Percentiles rank a stretch among this genome's conserved stretches.
Evolutionary conservation across 2,329 filamentous ascomycete genomes (phyloP).

Genomic region (Colletotrichum sojae): DNA sequence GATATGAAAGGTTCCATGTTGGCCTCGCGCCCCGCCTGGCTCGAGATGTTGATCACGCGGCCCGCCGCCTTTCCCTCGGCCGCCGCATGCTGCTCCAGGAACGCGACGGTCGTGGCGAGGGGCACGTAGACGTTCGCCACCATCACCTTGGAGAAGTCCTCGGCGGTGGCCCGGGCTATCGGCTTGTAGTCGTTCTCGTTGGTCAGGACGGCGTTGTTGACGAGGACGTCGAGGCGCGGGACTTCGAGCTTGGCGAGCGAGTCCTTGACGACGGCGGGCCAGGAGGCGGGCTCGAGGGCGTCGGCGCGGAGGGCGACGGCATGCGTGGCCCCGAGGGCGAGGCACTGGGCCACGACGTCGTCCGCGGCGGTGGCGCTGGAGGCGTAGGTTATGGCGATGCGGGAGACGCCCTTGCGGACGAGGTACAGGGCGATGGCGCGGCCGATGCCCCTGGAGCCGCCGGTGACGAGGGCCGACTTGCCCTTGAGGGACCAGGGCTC

Average conservation of each 20-base stretch:
- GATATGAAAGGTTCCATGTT: not conserved
- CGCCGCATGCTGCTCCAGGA: constrained; percentile 45
- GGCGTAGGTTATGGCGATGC: constrained; percentile 24
- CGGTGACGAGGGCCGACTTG: constrained; percentile 25
- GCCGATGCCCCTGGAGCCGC: constrained; percentile 20
- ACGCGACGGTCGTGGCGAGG: constrained; percentile 50
- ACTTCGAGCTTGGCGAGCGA: not conserved
- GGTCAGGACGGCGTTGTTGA: constrained; percentile 20
- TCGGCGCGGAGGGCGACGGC: constrained; percentile 8
- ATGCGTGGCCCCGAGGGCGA: constrained; percentile 2
- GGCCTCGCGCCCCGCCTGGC: constrained; percentile 29
- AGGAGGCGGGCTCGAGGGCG: not conserved
- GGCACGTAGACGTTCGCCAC: constrained; percentile 20
- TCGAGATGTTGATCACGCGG: constrained; percentile 52
- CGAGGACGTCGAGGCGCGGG: constrained; percentile 16
- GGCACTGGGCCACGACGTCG: not conserved
- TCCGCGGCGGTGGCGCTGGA: constrained; percentile 13
- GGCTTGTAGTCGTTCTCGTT: not conserved
- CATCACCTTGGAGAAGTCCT: constrained; percentile 15
- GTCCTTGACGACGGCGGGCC: constrained; percentile 2
- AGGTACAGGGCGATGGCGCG: constrained; percentile 14
- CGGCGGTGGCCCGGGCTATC: not conserved
- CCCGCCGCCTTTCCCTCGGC: constrained; percentile 49
- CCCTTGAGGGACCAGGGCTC: constrained; percentile 14
- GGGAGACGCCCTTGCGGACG: constrained; percentile 16